phyloP scores from a whole-genome alignment of 2,329 filamentous ascomycete genomes.

The Fusarium redolens region DNA sequence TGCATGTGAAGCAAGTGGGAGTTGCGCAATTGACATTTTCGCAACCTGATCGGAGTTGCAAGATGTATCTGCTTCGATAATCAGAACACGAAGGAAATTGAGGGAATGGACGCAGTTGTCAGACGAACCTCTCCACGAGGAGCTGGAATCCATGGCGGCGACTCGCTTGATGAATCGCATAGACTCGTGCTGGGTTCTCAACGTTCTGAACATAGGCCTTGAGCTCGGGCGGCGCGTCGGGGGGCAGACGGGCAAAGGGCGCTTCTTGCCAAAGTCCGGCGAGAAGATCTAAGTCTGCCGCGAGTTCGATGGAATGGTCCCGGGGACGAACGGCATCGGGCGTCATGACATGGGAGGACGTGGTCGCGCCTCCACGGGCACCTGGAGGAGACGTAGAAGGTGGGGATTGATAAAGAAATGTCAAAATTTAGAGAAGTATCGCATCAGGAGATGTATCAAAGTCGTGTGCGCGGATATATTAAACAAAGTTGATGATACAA shows the following conservation, averaged over 20 bases:
- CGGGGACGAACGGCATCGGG: slow-evolving; percentile 34
- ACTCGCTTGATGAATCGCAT: slow-evolving; percentile 69
- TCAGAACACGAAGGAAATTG: slow-evolving; percentile 7
- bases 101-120: background rate
- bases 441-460: background rate
- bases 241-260: slow-evolving; percentile 68
- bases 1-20: slow-evolving; percentile 83
- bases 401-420: background rate
- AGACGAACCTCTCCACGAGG: slow-evolving; percentile 72
- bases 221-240: slow-evolving; percentile 70
- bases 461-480: background rate
- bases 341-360: slow-evolving; percentile 42
- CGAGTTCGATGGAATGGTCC: slow-evolving; percentile 37
- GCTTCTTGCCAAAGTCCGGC: slow-evolving; percentile 71
- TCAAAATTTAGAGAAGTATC: slow-evolving; percentile 3
- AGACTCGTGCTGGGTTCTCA: slow-evolving; percentile 70
- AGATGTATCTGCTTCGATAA: slow-evolving; percentile 71
- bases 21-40: slow-evolving; percentile 75
- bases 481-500: background rate
- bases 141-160: slow-evolving; percentile 73
- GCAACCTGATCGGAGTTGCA: slow-evolving; percentile 86
- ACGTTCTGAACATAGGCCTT: slow-evolving; percentile 66
- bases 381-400: background rate
- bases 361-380: slow-evolving; percentile 26
- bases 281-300: slow-evolving; percentile 60